Conservation (phyloP, 2,329 filamentous ascomycete genomes). For the Epichloe sp. region DNA sequence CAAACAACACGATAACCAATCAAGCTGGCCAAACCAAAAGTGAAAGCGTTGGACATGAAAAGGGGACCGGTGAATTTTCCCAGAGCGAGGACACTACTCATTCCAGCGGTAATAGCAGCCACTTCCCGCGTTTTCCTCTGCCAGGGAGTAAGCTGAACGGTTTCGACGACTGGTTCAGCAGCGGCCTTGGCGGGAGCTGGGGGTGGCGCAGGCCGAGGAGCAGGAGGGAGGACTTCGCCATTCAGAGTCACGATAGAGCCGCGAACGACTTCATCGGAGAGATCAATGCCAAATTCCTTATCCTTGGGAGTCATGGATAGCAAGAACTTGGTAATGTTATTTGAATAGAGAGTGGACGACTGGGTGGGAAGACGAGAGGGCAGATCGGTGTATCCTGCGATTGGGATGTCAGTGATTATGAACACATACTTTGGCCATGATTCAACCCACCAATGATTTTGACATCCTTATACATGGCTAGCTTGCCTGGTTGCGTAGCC, state of each 20-base stretch:
- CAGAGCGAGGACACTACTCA: constrained; percentile 61
- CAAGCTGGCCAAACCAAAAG: constrained; percentile 68
- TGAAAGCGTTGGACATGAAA: constrained; percentile 83
- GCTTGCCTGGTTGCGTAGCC: constrained; percentile 59
- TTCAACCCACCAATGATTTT: constrained; percentile 60
- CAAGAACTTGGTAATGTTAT: constrained; percentile 84
- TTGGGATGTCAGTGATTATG: not conserved
- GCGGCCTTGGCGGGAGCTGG: constrained; percentile 34
- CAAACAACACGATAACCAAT: constrained; percentile 84
- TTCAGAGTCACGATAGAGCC: constrained; percentile 72
- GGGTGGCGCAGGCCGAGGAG: constrained; percentile 53
- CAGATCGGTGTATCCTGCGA: constrained; percentile 65
- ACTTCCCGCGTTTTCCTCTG: constrained; percentile 70
- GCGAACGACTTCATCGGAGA: constrained; percentile 74
- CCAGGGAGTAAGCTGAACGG: constrained; percentile 64
- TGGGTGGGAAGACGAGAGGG: constrained; percentile 79
- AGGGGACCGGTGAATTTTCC: constrained; percentile 71
- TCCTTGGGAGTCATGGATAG: constrained; percentile 69
- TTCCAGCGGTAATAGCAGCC: constrained; percentile 58
- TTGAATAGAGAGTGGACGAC: constrained; percentile 80
- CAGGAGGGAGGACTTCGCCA: constrained; percentile 62
- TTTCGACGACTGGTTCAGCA: constrained; percentile 35
- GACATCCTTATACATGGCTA: constrained; percentile 61
- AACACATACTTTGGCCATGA: not conserved
- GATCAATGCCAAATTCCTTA: constrained; percentile 66